Conservation (phyloP, 2,329 filamentous ascomycete species). For the Fusarium sp. region DNA sequence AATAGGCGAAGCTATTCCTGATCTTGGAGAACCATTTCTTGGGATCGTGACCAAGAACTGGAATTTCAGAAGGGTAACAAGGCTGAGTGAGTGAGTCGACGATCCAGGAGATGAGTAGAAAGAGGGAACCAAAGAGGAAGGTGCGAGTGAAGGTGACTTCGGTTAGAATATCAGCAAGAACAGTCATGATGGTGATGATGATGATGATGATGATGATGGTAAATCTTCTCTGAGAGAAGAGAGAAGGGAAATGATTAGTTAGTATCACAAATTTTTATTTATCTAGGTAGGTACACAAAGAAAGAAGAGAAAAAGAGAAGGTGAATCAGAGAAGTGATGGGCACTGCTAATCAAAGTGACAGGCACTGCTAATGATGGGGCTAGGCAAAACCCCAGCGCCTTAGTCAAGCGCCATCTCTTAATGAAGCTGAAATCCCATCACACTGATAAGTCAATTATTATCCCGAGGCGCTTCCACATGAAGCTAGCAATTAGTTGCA, state of each 20-base stretch:
- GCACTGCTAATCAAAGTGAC: no score
- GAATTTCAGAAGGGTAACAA: conserved; percentile 56
- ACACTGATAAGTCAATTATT: conserved; percentile 1
- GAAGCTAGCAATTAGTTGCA: background rate
- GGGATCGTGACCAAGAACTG: conserved; percentile 56
- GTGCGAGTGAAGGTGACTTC: conserved; percentile 51
- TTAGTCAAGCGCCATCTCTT: background rate
- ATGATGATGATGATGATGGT: no score
- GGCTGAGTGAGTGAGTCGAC: conserved; percentile 58
- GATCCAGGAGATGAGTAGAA: conserved; percentile 56
- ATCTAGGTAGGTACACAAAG: background rate
- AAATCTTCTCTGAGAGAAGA: conserved; percentile 3
- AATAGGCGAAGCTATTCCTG: conserved; percentile 57
- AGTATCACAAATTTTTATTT: background rate
- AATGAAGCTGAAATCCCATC: background rate
- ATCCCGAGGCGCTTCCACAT: conserved; percentile 5
- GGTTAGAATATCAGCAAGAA: conserved; percentile 43
- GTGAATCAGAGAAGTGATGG: no score
- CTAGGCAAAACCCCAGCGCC: background rate
- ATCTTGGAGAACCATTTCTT: conserved; percentile 54
- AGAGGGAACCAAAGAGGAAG: conserved; percentile 46
- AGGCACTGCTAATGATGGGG: background rate
- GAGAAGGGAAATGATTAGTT: background rate
- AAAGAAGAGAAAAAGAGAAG: background rate
- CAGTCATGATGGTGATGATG: conserved; percentile 27